Conservation (phyloP, 2,329 filamentous ascomycete genomes). For the Cyphellophora europaea region DNA sequence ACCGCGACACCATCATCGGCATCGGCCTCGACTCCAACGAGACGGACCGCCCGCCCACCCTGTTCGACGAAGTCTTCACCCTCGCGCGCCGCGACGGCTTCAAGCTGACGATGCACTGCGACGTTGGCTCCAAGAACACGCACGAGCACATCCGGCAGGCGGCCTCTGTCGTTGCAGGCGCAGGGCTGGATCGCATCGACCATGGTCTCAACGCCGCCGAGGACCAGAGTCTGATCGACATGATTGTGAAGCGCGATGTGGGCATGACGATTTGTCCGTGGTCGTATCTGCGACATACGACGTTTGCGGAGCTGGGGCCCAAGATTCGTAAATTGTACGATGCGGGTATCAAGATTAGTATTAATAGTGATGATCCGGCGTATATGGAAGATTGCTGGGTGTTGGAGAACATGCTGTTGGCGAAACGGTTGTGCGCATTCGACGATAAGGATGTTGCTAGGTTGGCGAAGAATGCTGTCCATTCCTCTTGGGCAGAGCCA, state of each 20-base stretch:
- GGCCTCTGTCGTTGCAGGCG: conserved; percentile 20
- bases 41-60: conserved; percentile 33
- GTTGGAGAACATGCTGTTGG: conserved; percentile 37
- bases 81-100: conserved; percentile 32
- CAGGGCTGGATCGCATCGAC: conserved; percentile 25
- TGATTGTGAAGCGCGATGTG: conserved; percentile 25
- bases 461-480: conserved; percentile 33
- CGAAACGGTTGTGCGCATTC: conserved; percentile 32
- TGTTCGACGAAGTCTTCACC: conserved; percentile 34
- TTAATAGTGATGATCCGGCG: conserved; percentile 41
- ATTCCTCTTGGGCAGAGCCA: conserved; percentile 38
- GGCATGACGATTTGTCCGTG: conserved; percentile 35
- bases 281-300: conserved; percentile 23
- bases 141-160: conserved; percentile 34
- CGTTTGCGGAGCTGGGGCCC: conserved; percentile 17
- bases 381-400: conserved; percentile 44
- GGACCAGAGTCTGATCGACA: conserved; percentile 22
- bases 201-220: conserved; percentile 34
- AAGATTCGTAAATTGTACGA: conserved; percentile 36
- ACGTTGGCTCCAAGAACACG: conserved; percentile 40
- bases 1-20: conserved; percentile 5
- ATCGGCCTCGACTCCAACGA: conserved; percentile 41
- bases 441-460: conserved; percentile 33
- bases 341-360: conserved; percentile 36
- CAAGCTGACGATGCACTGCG: conserved; percentile 40